A percentile compares a stretch with the other conserved stretches of the same genome.
Conservation (phyloP, 2,329 filamentous ascomycete genomes). For the Fonsecaea multimorphosa region DNA sequence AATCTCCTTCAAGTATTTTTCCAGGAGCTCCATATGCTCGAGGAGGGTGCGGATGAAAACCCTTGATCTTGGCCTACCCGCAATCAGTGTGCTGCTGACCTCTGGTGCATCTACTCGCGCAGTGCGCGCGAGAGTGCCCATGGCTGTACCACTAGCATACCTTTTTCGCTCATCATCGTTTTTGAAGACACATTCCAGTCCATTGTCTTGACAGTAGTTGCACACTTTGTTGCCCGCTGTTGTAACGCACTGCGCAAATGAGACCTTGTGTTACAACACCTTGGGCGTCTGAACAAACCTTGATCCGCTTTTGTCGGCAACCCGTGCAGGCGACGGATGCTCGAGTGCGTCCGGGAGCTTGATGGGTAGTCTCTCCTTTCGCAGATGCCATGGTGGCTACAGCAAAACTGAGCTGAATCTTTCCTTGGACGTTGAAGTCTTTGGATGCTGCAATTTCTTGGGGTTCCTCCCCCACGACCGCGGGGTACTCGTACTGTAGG, state of each 20-base stretch:
- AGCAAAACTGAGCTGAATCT: too few relatives aligned
- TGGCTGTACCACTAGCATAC: background rate
- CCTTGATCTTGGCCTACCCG: constrained; percentile 6
- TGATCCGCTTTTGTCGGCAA: background rate
- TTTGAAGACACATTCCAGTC: constrained; percentile 3
- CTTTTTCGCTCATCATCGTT: constrained; percentile 8
- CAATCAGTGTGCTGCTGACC: background rate
- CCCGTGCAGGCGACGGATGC: background rate
- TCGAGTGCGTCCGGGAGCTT: background rate
- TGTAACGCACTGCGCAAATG: background rate
- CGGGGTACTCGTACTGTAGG: too few relatives aligned
- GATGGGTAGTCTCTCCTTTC: background rate
- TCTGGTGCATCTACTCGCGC: too few relatives aligned
- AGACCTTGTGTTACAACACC: constrained; percentile 1
- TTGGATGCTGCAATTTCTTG: too few relatives aligned
- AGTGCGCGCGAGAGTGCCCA: too few relatives aligned
- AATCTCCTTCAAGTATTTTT: constrained; percentile 4
- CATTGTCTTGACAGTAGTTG: constrained; percentile 5
- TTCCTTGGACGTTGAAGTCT: too few relatives aligned
- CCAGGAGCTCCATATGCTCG: constrained; percentile 8
- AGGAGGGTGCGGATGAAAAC: constrained; percentile 1
- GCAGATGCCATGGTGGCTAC: background rate
- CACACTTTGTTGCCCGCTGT: background rate
- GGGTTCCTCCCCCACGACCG: too few relatives aligned
- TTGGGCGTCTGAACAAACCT: background rate